phyloP scores from a whole-genome alignment of 148 eudicot genomes.

The Nepenthes gracilis region DNA sequence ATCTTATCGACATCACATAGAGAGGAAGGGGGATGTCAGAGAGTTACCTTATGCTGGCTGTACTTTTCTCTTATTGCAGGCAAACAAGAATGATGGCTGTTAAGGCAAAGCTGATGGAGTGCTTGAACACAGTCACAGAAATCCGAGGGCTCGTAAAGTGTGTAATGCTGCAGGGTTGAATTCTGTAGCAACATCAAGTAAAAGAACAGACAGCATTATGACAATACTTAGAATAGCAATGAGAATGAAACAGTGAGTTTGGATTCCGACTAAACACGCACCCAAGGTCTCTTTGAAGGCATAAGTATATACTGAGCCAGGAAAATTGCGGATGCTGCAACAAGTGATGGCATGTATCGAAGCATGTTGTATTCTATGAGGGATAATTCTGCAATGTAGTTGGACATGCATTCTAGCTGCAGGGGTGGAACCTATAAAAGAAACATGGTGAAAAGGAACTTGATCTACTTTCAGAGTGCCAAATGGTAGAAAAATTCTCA shows the following conservation, averaged over 20 bases:
- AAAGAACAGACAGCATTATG: background rate
- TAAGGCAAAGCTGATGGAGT: constrained; percentile 57
- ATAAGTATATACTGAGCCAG: constrained; percentile 59
- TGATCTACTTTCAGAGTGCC: background rate
- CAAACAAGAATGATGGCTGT: constrained; percentile 41
- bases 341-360: constrained; percentile 56
- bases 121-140: constrained; percentile 56
- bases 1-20: too few species aligned
- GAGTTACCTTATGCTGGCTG: constrained; percentile 78
- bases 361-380: constrained; percentile 84
- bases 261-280: constrained; percentile 13
- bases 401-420: constrained; percentile 73
- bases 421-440: constrained; percentile 42
- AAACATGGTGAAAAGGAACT: background rate
- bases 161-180: constrained; percentile 67
- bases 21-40: background rate
- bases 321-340: constrained; percentile 83
- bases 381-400: constrained; percentile 77
- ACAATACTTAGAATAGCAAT: background rate
- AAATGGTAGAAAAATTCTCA: too few species aligned
- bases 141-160: constrained; percentile 69
- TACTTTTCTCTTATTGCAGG: constrained; percentile 91
- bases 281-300: constrained; percentile 79
- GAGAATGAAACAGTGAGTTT: background rate
- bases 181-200: constrained; percentile 28